These are phyloP conservation scores for Berberis vulgaris DNA, from an alignment of 164 flowering plant species.

Conservation along the genomic window DNA sequence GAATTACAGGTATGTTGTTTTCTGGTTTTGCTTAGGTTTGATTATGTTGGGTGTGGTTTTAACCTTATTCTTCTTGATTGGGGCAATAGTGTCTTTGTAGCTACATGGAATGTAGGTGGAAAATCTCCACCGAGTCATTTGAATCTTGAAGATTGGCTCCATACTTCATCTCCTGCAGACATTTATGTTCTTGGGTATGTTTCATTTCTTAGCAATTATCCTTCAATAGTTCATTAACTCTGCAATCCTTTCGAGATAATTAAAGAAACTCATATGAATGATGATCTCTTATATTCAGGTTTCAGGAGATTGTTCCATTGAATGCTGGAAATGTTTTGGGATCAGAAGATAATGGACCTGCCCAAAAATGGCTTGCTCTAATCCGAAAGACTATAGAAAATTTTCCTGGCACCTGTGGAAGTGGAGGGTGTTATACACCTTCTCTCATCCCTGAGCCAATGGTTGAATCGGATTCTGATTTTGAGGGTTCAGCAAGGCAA, in stretches of 20 bases:
- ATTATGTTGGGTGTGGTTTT: slow-evolving; percentile 6
- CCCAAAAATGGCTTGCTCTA: slow-evolving; percentile 77
- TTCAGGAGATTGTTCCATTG: slow-evolving; percentile 96
- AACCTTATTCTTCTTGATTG: slow-evolving; percentile 2
- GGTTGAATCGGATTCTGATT: slow-evolving; percentile 78
- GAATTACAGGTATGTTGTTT: slow-evolving; percentile 48
- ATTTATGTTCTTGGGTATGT: slow-evolving; percentile 94
- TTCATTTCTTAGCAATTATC: not conserved
- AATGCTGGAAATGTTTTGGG: slow-evolving; percentile 98
- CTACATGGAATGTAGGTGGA: slow-evolving; percentile 99
- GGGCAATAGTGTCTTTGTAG: slow-evolving; percentile 65
- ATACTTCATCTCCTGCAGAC: slow-evolving; percentile 92
- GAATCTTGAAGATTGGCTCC: slow-evolving; percentile 94
- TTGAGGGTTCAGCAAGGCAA: slow-evolving; percentile 71
- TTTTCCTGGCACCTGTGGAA: slow-evolving; percentile 57
- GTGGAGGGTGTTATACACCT: slow-evolving; percentile 52
- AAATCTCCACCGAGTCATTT: slow-evolving; percentile 84
- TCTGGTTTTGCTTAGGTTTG: slow-evolving; percentile 2
- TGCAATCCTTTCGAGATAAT: not conserved
- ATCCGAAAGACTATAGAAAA: slow-evolving; percentile 68
- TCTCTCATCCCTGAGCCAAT: slow-evolving; percentile 81
- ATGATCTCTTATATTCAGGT: slow-evolving; percentile 32
- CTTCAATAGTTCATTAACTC: not conserved
- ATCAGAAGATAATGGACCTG: slow-evolving; percentile 86
- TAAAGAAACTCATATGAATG: slow-evolving; percentile 4